Base-by-base conservation (phyloP, 108 stramenopile genomes). In the Mayamaea pseudoterrestris region DNA sequence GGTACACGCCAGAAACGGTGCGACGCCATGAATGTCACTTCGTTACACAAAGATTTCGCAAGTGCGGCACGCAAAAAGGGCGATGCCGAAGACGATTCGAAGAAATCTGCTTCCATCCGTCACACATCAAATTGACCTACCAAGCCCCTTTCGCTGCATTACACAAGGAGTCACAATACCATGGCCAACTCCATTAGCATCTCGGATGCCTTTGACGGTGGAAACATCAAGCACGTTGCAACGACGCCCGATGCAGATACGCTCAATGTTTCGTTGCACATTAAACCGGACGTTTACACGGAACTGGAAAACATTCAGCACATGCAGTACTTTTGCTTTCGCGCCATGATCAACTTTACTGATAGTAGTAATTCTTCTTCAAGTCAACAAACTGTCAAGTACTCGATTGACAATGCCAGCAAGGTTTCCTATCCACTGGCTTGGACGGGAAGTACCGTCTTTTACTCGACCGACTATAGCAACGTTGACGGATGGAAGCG, bases 131-230 rank as follows among this genome's bases (percentile, higher is more conserved):
- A n/a, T n/a, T n/a, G n/a, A n/a, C n/a, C n/a, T n/a, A n/a, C n/a
- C n/a, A n/a, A n/a, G n/a, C n/a, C n/a, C n/a, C n/a, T n/a, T n/a
- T n/a, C n/a, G n/a, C n/a, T n/a, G n/a, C n/a, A n/a, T n/a, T n/a
- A n/a, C n/a, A n/a, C n/a, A n/a, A n/a, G n/a, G n/a, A n/a, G n/a
- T n/a, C n/a, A n/a, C n/a, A 34, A 39, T 24, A 44, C 13, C 44
- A 44, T 21, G 16, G 5, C 9, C 41, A 26, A 25, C 21, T 13
- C 44, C 3, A 28, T 48, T n/a, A 39, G 67, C 59, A 76, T 88
- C 40, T 76, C 74, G 43, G 68, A 74, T 54, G 44, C 76, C 30
- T 82, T 78, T 60, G 86, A 88, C 47, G 81, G 86, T 16, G 86
- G 81, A 1, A 88, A 88, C 63, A 78, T 83, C 50, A 48, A 75